phyloP scores from a whole-genome alignment of 805 yeast genomes.

The Saturnispora gosingensis region DNA sequence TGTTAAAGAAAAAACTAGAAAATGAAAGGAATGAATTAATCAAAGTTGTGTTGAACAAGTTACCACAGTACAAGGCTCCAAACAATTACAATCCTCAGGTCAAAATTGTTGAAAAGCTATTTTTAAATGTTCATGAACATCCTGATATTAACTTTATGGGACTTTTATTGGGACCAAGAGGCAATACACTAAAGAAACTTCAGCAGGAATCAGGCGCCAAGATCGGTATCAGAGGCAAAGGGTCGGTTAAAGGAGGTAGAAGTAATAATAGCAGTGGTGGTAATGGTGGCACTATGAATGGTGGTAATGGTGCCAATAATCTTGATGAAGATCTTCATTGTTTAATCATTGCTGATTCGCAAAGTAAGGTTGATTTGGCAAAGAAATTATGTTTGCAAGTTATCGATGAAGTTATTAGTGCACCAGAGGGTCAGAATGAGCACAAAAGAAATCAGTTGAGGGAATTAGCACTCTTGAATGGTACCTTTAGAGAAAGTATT shows the following conservation, averaged over 20 bases:
- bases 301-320: slow-evolving; percentile 39
- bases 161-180: slow-evolving; percentile 87
- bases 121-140: slow-evolving; percentile 74
- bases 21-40: slow-evolving; percentile 73
- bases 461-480: slow-evolving; percentile 88
- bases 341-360: slow-evolving; percentile 72
- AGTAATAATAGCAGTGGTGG: slow-evolving; percentile 38
- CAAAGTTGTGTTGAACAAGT: slow-evolving; percentile 58
- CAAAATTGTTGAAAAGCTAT: slow-evolving; percentile 70
- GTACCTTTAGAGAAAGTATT: slow-evolving; percentile 74
- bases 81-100: slow-evolving; percentile 49
- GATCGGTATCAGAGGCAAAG: slow-evolving; percentile 88
- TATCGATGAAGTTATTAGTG: slow-evolving; percentile 70
- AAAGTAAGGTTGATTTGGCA: slow-evolving; percentile 68
- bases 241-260: slow-evolving; percentile 85
- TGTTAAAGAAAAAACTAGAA: slow-evolving; percentile 55
- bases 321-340: slow-evolving; percentile 85
- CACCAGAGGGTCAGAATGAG: slow-evolving; percentile 92
- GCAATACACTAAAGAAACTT: slow-evolving; percentile 72
- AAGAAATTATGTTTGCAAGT: slow-evolving; percentile 63
- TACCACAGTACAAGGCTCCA: slow-evolving; percentile 79
- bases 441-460: slow-evolving; percentile 83
- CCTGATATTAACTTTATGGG: slow-evolving; percentile 95
- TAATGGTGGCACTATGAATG: slow-evolving; percentile 25
- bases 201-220: slow-evolving; percentile 83